A percentile compares a stretch with the other conserved stretches of the same genome.
Conservation (phyloP, 345 rosid species). For the Orychophragmus violaceus region DNA sequence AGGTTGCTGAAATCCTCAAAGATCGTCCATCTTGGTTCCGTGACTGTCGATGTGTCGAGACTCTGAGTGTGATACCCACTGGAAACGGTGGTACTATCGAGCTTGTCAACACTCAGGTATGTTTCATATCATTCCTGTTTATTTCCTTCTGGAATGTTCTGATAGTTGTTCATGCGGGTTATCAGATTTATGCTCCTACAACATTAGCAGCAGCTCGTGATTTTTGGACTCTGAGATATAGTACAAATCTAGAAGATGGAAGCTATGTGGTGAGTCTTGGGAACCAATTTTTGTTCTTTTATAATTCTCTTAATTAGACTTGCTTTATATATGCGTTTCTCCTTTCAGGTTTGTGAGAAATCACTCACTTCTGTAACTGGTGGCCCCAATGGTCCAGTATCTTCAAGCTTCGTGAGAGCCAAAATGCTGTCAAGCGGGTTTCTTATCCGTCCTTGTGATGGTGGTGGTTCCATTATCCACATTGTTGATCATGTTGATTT, state of each 20-base stretch:
- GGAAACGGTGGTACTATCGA: constrained; percentile 85
- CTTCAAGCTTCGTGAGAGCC: constrained; percentile 77
- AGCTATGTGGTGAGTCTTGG: constrained; percentile 57
- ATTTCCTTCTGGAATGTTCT: neutral
- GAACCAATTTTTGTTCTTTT: neutral
- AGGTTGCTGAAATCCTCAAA: constrained; percentile 96
- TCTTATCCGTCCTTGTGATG: constrained; percentile 90
- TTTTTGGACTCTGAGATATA: constrained; percentile 92
- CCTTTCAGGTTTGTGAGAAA: constrained; percentile 79
- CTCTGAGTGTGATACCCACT: constrained; percentile 62
- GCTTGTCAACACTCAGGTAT: constrained; percentile 88
- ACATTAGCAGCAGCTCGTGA: constrained; percentile 93
- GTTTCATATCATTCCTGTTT: neutral
- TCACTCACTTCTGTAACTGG: constrained; percentile 73
- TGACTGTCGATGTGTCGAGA: constrained; percentile 83
- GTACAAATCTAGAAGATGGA: no score
- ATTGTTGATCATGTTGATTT: constrained; percentile 95
- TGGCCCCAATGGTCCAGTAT: constrained; percentile 68
- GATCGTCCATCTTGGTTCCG: constrained; percentile 96
- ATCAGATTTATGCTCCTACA: constrained; percentile 87
- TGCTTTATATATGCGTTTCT: neutral
- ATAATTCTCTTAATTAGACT: neutral
- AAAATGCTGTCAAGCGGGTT: constrained; percentile 92
- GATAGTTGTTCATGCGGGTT: neutral
- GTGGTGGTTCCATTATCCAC: constrained; percentile 91